Conservation (phyloP, 345 rosid genomes). For the Capsella bursapastoris region DNA sequence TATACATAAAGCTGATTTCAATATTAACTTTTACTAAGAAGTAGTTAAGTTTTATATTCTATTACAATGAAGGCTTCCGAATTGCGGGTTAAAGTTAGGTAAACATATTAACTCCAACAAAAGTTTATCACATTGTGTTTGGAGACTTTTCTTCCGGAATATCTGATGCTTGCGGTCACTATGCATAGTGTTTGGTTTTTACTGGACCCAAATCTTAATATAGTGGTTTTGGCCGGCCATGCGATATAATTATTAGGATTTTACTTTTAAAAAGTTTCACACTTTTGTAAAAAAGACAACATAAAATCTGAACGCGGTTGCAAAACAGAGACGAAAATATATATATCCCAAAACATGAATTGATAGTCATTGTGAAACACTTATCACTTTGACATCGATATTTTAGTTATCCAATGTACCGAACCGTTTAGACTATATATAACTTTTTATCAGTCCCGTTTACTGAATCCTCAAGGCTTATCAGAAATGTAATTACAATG, state of each 20-base stretch:
- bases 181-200: conserved; percentile 12
- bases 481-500: background rate
- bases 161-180: background rate
- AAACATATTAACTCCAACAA: conserved; percentile 19
- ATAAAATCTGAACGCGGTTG: background rate
- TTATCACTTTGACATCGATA: background rate
- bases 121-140: background rate
- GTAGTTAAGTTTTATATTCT: background rate
- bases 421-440: conserved; percentile 7
- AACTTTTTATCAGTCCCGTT: background rate
- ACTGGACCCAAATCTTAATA: conserved; percentile 13
- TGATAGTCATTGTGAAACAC: background rate
- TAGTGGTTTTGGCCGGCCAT: conserved; percentile 10
- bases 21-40: conserved; percentile 3
- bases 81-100: conserved; percentile 14
- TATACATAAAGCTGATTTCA: background rate
- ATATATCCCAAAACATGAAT: background rate
- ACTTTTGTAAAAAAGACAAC: background rate
- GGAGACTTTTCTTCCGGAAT: conserved; percentile 11
- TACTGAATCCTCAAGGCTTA: background rate
- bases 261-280: background rate
- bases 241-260: background rate
- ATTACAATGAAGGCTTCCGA: conserved; percentile 2
- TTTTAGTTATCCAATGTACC: background rate
- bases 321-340: background rate